Evolutionary conservation across 371 early-diverging fungal species (phyloP).

Genomic region (Zopfochytrium polystomum): DNA sequence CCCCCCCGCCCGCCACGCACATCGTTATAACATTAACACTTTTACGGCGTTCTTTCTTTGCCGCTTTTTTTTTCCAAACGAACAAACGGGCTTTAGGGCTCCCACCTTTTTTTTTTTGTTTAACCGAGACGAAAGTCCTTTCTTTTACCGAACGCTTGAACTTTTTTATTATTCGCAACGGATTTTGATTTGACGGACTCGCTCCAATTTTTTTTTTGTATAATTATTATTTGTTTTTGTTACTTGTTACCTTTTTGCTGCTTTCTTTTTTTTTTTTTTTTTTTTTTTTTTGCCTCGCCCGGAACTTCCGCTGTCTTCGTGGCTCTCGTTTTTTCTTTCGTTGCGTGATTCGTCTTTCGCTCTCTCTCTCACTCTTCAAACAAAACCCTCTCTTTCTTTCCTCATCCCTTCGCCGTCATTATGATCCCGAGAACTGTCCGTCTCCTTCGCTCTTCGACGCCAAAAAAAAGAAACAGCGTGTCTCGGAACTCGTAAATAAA

Average conservation of each 20-base stretch:
- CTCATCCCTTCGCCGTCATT: no score
- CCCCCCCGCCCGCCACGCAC: no score
- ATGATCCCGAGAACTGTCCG: no score
- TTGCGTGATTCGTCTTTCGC: no score
- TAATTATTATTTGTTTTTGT: conserved; percentile 15
- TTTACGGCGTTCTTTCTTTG: conserved; percentile 1
- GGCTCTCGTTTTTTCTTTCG: conserved; percentile 4
- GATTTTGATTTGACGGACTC: not conserved
- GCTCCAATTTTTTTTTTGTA: not conserved
- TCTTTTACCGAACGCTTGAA: not conserved
- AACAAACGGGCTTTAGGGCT: not conserved
- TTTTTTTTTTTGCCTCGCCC: not conserved
- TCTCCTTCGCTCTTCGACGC: no score
- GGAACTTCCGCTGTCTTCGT: not conserved
- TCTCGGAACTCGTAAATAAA: no score
- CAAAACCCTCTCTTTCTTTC: no score
- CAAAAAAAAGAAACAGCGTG: no score
- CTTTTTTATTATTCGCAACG: not conserved
- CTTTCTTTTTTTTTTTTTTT: conserved; percentile 6
- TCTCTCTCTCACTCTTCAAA: no score
- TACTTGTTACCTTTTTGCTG: not conserved
- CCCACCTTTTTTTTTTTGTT: not conserved
- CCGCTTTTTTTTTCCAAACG: no score
- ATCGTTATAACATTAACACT: conserved; percentile 26
- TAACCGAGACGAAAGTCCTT: not conserved